phyloP scores from a whole-genome alignment of 2,329 filamentous ascomycete species.

The Chalaropsis ovoidea region DNA sequence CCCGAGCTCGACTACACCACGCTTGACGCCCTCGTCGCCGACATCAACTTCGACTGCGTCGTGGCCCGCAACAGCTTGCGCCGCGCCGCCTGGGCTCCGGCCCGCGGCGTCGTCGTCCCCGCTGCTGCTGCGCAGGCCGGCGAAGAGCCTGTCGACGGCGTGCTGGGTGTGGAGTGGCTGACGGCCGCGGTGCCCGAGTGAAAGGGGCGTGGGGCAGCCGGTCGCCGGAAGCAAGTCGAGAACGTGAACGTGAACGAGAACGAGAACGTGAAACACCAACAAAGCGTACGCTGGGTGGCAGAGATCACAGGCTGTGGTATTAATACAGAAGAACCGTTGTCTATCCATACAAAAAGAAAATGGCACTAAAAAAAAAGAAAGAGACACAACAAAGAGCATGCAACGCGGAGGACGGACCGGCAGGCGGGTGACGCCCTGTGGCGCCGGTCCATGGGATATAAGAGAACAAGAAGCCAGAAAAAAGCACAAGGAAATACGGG shows the following conservation, averaged over 20 bases:
- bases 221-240: no score
- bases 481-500: background rate
- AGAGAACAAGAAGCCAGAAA: background rate
- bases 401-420: background rate
- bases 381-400: background rate
- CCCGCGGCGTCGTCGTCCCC: slow-evolving; percentile 32
- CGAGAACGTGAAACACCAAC: no score
- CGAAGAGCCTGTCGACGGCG: slow-evolving; percentile 26
- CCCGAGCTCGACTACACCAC: slow-evolving; percentile 81
- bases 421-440: background rate
- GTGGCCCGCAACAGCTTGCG: slow-evolving; percentile 66
- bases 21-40: slow-evolving; percentile 71
- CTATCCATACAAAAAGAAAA: background rate
- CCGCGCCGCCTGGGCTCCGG: slow-evolving; percentile 50
- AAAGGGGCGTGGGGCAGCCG: no score
- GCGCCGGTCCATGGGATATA: slow-evolving; percentile 5
- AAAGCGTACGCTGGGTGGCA: no score
- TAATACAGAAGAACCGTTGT: slow-evolving; percentile 6
- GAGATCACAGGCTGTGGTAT: background rate
- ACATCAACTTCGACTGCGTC: slow-evolving; percentile 81
- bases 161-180: slow-evolving; percentile 36
- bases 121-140: slow-evolving; percentile 27
- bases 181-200: slow-evolving; percentile 29
- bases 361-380: background rate
- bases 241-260: no score